phyloP scores from a whole-genome alignment of 257 asterid genomes.

The Solanum etuberosum region DNA sequence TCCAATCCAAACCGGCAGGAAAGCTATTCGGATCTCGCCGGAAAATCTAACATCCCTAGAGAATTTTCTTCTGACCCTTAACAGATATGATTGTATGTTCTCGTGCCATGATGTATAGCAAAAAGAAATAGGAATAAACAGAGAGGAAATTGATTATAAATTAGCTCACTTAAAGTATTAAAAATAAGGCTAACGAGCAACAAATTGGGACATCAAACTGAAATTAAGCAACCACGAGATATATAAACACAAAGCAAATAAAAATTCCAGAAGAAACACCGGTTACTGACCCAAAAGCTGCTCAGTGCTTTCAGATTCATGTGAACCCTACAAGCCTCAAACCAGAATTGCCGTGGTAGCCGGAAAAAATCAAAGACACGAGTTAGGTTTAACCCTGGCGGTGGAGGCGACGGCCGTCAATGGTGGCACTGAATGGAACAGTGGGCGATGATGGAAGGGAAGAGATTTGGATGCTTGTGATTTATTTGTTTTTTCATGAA shows the following conservation, averaged over 20 bases:
- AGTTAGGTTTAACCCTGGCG: background rate
- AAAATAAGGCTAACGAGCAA: background rate
- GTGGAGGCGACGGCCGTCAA: background rate
- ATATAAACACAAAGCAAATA: background rate
- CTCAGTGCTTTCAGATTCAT: background rate
- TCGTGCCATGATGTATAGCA: background rate
- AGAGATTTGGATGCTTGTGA: background rate
- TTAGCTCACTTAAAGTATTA: background rate
- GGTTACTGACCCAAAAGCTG: background rate
- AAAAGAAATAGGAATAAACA: background rate
- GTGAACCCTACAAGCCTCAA: background rate
- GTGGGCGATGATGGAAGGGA: background rate
- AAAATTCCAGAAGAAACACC: background rate
- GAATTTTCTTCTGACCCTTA: background rate
- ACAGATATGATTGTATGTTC: background rate
- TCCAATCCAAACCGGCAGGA: background rate
- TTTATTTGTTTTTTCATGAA: background rate
- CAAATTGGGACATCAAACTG: background rate
- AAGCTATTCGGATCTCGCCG: background rate
- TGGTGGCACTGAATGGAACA: background rate
- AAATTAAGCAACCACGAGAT: background rate
- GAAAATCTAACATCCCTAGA: background rate
- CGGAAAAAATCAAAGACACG: background rate
- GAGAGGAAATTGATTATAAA: background rate
- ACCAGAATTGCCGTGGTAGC: background rate